Base-by-base conservation (phyloP, 148 eudicot species). In the Pharnaceum exiguum region DNA sequence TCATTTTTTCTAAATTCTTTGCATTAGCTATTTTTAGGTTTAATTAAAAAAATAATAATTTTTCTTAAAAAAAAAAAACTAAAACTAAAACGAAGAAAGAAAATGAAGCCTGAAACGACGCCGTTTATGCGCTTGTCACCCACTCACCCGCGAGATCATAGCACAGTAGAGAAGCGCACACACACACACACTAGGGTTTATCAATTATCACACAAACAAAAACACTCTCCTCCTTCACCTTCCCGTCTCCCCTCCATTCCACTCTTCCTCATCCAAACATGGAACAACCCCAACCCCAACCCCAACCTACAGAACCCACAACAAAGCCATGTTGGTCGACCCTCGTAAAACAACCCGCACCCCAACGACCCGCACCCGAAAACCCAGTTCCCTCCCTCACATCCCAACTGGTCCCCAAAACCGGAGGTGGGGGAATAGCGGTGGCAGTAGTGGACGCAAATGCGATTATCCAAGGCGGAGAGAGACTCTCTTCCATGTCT, bases 371-470 rank as follows among this genome's bases (percentile, higher is more conserved):
- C n/a, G n/a, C n/a, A n/a, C 63, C 8, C 51, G 39, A 50, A 10
- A 29, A 11, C 9, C 76, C 26, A 16, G 55, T 33, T 3, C 55
- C 33, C 7, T 45, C 18, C 7, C 54, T 40, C 33, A 10, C 71
- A 11, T 27, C 59, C 7, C 5, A 38, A 33, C 66, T 56, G 3
- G 12, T 67, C 17, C 67, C 78, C 5, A 72, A 71, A 11, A 65
- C 74, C 71, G 77, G 80, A 73, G 77, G 73, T 12, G 81, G 81
- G 58, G 90, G 89, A 29, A 75, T 93, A 8, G 74, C 95, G 0
- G 69, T 93, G n/a, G 96, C 99, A 0, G 90, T 93, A 16, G 80
- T 93, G 15, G 99, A 93, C 28, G 96, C 99, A n/a, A 88, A 82
- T 64, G 96, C 95, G 40, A 79, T 93, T 57, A 93, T 93, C 15